phyloP scores from a whole-genome alignment of 2,329 filamentous ascomycete genomes.

The Nemania diffusa region DNA sequence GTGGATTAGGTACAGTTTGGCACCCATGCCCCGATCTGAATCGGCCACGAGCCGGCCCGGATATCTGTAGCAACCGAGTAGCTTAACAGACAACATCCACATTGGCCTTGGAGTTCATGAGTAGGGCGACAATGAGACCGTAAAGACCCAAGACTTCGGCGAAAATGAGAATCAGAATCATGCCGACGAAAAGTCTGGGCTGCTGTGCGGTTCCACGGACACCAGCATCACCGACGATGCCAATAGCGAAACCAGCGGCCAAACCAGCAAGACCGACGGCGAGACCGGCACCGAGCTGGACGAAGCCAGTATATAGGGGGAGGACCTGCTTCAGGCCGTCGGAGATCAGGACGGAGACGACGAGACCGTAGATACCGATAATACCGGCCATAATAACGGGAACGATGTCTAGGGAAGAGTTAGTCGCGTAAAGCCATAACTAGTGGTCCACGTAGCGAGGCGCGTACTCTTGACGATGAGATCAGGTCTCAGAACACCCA shows the following conservation, averaged over 20 bases:
- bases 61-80: not conserved
- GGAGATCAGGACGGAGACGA: constrained; percentile 88
- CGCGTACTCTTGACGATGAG: constrained; percentile 98
- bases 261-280: constrained; percentile 84
- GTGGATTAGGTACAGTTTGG: constrained; percentile 38
- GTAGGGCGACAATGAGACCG: constrained; percentile 96
- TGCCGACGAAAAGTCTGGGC: constrained; percentile 90
- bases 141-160: constrained; percentile 99
- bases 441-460: constrained; percentile 21
- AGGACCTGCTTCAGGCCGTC: constrained; percentile 78
- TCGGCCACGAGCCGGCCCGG: constrained; percentile 15
- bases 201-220: constrained; percentile 87
- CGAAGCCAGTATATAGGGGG: constrained; percentile 83
- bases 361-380: constrained; percentile 97
- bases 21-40: constrained; percentile 31
- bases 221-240: constrained; percentile 89
- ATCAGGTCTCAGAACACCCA: constrained; percentile 97
- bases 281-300: constrained; percentile 85
- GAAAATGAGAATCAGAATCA: constrained; percentile 99
- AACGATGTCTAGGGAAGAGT: constrained; percentile 79
- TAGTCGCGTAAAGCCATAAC: constrained; percentile 37
- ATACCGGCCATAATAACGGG: constrained; percentile 99
- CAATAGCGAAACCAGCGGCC: constrained; percentile 86
- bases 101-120: constrained; percentile 97
- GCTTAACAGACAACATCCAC: constrained; percentile 71